Base-by-base conservation (phyloP, 805 yeast species). In the Ogataea haglerorum region DNA sequence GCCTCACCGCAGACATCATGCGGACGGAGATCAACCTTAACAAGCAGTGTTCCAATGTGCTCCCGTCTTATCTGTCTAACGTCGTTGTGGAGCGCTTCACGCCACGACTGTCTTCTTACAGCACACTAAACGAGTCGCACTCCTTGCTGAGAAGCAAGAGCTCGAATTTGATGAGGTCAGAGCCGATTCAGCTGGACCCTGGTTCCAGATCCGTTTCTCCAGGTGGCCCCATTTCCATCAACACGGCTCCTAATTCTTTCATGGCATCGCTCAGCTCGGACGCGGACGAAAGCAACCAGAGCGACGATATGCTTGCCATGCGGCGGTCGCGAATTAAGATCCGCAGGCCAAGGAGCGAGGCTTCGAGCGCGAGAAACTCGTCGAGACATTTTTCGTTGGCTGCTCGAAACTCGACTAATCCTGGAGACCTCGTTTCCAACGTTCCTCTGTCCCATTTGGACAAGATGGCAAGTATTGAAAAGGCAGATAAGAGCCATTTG, bases 381-480 rank as follows among this genome's bases (percentile, higher is more conserved):
- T 72, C 80, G 2, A 64, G 75, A 42, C 75, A 75, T 47, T 75
- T 76, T 28, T 75, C 63, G 4, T 62, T 83, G 25, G 76, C 73
- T 18, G 70, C 85, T 2, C 65, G 81, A 36, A 72, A 75, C 38
- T 63, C 75, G 4, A 66, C 80, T 13, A 87, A 84, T 53, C 95
- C 96, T 0, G 96, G 96, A 21, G 95, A 88, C 57, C 67, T 89
- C 37, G 63, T 89, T 9, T 84, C 95, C 0, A 85, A 83, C 40
- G 95, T 82, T 1, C 93, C 95, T 1, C 58, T 85, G 6, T 52
- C 56, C 21, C 46, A 54, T 35, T 42, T 39, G 14, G 54, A 43
- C 2, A 43, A 37, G 33, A 12, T 17, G 2, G 16, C 42, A 3
- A 36, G 38, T 5, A 2, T 42, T 6, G 58, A 52, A 14, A 29